Evolutionary conservation across 148 eudicot genomes (phyloP).

Genomic region (Bassia scoparia): DNA sequence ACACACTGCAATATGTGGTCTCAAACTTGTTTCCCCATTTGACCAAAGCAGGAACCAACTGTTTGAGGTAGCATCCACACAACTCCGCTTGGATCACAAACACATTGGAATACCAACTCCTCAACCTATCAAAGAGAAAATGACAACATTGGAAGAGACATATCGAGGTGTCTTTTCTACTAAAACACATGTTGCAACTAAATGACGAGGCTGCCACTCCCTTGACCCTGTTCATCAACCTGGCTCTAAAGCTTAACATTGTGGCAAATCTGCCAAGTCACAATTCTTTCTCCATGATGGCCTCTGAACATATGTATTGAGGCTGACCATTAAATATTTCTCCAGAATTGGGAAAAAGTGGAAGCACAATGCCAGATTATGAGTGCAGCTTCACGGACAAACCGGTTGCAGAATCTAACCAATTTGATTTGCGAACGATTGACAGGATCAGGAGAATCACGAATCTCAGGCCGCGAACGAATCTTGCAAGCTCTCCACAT

Average conservation of each 20-base stretch:
- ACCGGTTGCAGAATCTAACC: conserved; percentile 87
- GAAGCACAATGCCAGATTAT: conserved; percentile 93
- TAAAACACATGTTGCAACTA: conserved; percentile 53
- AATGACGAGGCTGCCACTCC: conserved; percentile 68
- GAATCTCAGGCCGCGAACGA: conserved; percentile 95
- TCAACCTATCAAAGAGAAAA: conserved; percentile 72
- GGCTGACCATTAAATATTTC: conserved; percentile 99
- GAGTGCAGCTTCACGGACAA: conserved; percentile 98
- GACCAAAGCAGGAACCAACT: conserved; percentile 75
- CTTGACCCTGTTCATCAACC: conserved; percentile 69
- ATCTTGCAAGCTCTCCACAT: conserved; percentile 96
- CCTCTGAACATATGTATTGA: conserved; percentile 99
- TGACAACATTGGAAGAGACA: conserved; percentile 44
- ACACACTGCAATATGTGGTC: conserved; percentile 61
- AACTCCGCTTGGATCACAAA: conserved; percentile 89
- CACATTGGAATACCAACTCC: conserved; percentile 94
- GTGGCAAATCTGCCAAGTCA: conserved; percentile 97
- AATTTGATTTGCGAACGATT: conserved; percentile 94
- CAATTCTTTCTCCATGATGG: conserved; percentile 95
- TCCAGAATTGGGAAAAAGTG: conserved; percentile 89
- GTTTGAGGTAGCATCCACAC: conserved; percentile 94
- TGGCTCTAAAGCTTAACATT: conserved; percentile 88
- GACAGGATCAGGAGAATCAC: conserved; percentile 96
- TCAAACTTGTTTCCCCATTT: conserved; percentile 87
- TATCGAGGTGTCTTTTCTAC: conserved; percentile 15